A percentile compares a stretch with the other conserved stretches of the same genome.
phyloP scores from a whole-genome alignment of 129 eudicot species.

The Ambrosia trifida region DNA sequence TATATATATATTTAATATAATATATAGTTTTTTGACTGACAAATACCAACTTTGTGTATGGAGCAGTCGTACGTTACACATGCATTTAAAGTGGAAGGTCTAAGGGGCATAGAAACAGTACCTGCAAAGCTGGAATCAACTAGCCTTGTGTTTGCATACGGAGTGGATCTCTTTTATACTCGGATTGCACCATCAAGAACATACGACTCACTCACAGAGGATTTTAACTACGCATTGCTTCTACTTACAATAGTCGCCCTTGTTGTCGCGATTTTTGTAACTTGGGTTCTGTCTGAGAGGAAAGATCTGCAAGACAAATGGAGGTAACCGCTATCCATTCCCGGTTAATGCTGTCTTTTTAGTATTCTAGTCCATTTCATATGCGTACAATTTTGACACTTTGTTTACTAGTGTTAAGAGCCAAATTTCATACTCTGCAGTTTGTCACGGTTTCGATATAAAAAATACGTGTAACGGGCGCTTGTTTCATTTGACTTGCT shows the following conservation, averaged over 20 bases:
- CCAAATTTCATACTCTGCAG: background rate
- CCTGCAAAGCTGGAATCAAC: constrained; percentile 98
- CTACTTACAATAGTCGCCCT: constrained; percentile 85
- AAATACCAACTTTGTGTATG: background rate
- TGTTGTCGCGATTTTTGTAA: constrained; percentile 75
- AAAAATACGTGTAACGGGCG: background rate
- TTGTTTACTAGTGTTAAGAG: constrained; percentile 1
- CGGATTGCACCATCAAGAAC: constrained; percentile 93
- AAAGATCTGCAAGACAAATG: constrained; percentile 97
- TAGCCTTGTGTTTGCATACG: constrained; percentile 80
- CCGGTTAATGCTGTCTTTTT: background rate
- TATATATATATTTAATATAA: constrained; percentile 11
- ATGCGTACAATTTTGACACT: background rate
- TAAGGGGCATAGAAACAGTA: constrained; percentile 76
- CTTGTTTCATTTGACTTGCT: background rate
- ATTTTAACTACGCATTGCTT: constrained; percentile 94
- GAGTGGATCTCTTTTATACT: constrained; percentile 89
- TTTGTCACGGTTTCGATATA: background rate
- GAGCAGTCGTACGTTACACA: constrained; percentile 90
- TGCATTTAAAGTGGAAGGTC: constrained; percentile 89
- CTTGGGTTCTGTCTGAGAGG: constrained; percentile 94
- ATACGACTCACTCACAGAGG: constrained; percentile 96
- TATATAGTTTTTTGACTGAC: constrained; percentile 5
- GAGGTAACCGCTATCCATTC: constrained; percentile 44
- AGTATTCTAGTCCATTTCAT: background rate